These are phyloP conservation scores for Leccinum truebloodii DNA, from an alignment of 768 basidiomycete genomes.

Conservation along the genomic window DNA sequence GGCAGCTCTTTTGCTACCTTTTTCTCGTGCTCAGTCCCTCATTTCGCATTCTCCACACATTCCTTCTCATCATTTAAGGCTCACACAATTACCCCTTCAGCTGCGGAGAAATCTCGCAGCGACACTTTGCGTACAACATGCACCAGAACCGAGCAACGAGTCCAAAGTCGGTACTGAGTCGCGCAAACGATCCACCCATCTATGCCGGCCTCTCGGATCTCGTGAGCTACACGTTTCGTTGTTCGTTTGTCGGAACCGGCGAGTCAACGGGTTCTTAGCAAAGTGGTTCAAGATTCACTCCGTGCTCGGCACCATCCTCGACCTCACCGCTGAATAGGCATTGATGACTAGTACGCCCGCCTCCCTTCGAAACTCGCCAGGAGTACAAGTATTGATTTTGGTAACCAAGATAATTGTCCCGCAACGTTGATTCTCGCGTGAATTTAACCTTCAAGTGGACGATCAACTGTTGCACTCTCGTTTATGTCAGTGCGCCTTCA, in stretches of 20 bases:
- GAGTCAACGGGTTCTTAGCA: conserved; percentile 85
- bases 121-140: too few relatives aligned
- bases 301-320: conserved; percentile 93
- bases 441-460: conserved; percentile 84
- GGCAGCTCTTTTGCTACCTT: conserved; percentile 4
- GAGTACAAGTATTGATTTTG: conserved; percentile 84
- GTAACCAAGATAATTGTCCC: conserved; percentile 69
- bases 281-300: conserved; percentile 82
- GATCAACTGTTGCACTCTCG: conserved; percentile 76
- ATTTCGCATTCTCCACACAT: background rate
- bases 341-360: conserved; percentile 72
- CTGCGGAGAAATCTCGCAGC: conserved; percentile 5
- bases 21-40: conserved; percentile 7
- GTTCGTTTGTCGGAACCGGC: conserved; percentile 1
- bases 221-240: conserved; percentile 48
- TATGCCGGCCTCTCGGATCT: conserved; percentile 89
- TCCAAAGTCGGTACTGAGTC: background rate
- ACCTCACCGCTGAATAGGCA: conserved; percentile 96
- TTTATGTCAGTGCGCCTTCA: conserved; percentile 66
- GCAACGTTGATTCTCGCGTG: conserved; percentile 79
- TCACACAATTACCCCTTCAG: background rate
- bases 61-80: background rate
- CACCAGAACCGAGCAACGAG: conserved; percentile 6
- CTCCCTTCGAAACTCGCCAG: conserved; percentile 69
- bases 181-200: conserved; percentile 45